These are phyloP conservation scores for Fusarium sp. DNA, from an alignment of 2,329 filamentous ascomycete species.

Conservation along the genomic window DNA sequence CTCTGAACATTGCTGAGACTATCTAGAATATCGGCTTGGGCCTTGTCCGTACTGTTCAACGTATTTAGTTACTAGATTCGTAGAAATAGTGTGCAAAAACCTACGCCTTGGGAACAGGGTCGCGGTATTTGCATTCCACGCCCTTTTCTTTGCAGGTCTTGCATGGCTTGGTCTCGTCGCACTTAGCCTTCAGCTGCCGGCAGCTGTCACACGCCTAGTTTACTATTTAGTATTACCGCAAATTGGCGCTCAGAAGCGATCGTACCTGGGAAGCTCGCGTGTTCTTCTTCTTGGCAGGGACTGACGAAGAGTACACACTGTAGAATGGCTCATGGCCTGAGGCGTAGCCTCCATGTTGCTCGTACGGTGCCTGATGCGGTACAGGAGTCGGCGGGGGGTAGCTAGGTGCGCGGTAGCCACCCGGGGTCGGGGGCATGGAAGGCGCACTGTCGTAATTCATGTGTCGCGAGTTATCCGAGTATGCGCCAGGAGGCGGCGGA, in stretches of 20 bases:
- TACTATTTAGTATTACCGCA: constrained; percentile 24
- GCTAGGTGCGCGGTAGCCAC: constrained; percentile 55
- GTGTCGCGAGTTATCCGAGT: constrained; percentile 63
- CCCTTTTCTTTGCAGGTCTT: constrained; percentile 91
- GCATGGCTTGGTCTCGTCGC: constrained; percentile 85
- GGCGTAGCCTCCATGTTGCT: constrained; percentile 48
- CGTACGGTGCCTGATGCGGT: constrained; percentile 54
- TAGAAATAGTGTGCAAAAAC: constrained; percentile 44
- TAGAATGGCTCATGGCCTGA: constrained; percentile 53
- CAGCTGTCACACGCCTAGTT: constrained; percentile 89
- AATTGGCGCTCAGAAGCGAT: neutral
- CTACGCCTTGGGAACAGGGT: constrained; percentile 91
- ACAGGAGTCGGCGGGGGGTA: constrained; percentile 57
- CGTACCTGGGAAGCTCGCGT: constrained; percentile 71
- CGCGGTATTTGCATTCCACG: constrained; percentile 86
- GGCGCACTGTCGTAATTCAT: constrained; percentile 64
- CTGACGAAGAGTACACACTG: constrained; percentile 57
- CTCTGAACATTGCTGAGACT: constrained; percentile 58
- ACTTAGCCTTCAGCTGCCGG: constrained; percentile 88
- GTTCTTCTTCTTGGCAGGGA: constrained; percentile 67
- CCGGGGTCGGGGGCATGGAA: constrained; percentile 59
- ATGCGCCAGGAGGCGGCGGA: constrained; percentile 47
- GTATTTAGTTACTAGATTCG: constrained; percentile 19
- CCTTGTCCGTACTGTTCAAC: constrained; percentile 65
- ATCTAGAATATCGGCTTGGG: constrained; percentile 69